Evolutionary conservation across 2,329 filamentous ascomycete species (phyloP), one percentile per base, ranked within the genome.

Genomic region (Botrytis squamosa): DNA sequence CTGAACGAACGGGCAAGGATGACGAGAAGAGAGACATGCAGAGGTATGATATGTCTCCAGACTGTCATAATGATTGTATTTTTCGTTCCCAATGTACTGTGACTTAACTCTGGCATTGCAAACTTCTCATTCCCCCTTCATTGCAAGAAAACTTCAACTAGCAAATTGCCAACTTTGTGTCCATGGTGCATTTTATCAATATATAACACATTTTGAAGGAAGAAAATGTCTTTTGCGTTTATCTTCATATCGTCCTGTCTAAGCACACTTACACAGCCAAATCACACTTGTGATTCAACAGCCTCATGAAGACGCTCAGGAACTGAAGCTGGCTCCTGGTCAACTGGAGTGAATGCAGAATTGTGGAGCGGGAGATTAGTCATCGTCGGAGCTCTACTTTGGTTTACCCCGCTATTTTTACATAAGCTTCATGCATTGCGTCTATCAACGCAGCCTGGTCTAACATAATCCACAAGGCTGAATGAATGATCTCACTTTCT

Each of bases 371-470:
- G 2, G 12, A 12, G 44, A 52, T 71, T 71, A 66, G 69, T 71
- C 69, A 71, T 71, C 69, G 25, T 25, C 9, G 25, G n/a, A 57
- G n/a, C 52, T 18, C 25, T 29, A 38, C n/a, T n/a, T 46, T 33
- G 22, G 8, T 3, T 29, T 71, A 65, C 59, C 69, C 69, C 69
- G 20, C 69, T 7, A 71, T 55, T 40, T 65, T 42, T 46, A 71
- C 69, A 59, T 44, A 44, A 40, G 25, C 38, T 33, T 18, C 29
- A 57, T 46, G 65, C 74, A 72, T 75, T 60, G 70, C 38, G 25
- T 44, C 68, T 73, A 75, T 77, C 67, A 75, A 72, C 73, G 73
- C 77, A 76, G 75, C 75, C 73, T 75, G 75, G 60, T 68, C 76
- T 38, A 33, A 66, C 12, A 36, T 42, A 36, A 18, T 36, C 33